Evolutionary conservation across 208 protist species (phyloP).

Genomic region (Acanthamoeba rhysodes): DNA sequence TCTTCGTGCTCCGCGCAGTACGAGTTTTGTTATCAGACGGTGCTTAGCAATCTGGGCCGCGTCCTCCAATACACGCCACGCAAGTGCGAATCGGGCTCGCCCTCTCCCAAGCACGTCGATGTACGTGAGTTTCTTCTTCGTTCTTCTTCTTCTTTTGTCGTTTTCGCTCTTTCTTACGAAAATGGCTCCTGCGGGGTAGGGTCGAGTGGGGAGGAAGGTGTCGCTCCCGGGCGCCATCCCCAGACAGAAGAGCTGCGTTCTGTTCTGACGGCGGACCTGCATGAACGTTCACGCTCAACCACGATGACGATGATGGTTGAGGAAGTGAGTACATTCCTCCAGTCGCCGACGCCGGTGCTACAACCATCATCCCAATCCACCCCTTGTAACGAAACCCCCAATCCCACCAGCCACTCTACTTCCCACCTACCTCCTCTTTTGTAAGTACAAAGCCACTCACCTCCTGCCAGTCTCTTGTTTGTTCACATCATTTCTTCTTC

Average conservation of each 20-base stretch:
- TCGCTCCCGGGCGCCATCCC: neutral
- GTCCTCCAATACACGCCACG: neutral
- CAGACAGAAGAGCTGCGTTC: constrained; percentile 37
- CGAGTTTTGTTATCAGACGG: constrained; percentile 54
- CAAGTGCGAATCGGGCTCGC: neutral
- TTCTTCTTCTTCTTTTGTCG: too few relatives aligned
- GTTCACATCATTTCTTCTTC: neutral
- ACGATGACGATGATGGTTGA: neutral
- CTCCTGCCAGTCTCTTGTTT: too few relatives aligned
- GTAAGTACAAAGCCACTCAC: too few relatives aligned
- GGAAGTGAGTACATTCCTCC: too few relatives aligned
- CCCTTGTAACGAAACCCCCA: too few relatives aligned
- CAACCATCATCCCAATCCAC: too few relatives aligned
- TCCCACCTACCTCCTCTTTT: too few relatives aligned
- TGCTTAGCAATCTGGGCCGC: constrained; percentile 2
- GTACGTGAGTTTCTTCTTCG: neutral
- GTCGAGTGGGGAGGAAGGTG: neutral
- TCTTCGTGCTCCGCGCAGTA: neutral
- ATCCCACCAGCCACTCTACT: too few relatives aligned
- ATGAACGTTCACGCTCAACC: neutral
- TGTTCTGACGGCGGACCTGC: neutral
- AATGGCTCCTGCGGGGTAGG: neutral
- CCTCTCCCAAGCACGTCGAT: neutral
- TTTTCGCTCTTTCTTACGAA: neutral
- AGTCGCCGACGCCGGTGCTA: too few relatives aligned